phyloP scores from a whole-genome alignment of 208 protist genomes.

The Trypanosomatidae sp. region DNA sequence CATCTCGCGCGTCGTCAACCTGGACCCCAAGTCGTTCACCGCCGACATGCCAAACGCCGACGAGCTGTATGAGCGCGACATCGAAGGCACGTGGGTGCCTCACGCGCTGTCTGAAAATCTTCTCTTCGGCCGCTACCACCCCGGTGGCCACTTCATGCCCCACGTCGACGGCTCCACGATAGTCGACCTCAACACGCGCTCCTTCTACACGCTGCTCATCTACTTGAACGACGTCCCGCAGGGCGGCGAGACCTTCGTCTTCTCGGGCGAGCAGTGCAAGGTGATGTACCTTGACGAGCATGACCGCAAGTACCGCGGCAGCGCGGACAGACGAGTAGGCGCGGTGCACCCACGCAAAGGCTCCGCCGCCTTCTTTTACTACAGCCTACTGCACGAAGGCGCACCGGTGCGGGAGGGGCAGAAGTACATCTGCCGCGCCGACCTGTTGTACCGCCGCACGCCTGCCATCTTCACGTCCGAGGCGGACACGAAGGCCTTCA shows the following conservation, averaged over 20 bases:
- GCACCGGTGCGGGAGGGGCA: constrained; percentile 56
- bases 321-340: constrained; percentile 40
- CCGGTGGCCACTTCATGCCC: constrained; percentile 91
- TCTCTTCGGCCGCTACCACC: constrained; percentile 76
- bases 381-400: constrained; percentile 85
- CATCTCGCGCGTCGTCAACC: constrained; percentile 49
- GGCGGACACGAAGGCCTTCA: constrained; percentile 64
- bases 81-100: constrained; percentile 79
- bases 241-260: constrained; percentile 86
- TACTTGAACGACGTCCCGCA: constrained; percentile 84
- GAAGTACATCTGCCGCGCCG: constrained; percentile 90
- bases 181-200: constrained; percentile 85
- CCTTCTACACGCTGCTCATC: constrained; percentile 89
- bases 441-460: constrained; percentile 76
- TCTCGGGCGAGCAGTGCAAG: constrained; percentile 69
- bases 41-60: constrained; percentile 55
- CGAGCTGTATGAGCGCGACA: constrained; percentile 70
- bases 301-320: constrained; percentile 63
- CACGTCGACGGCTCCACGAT: constrained; percentile 90
- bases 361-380: constrained; percentile 84
- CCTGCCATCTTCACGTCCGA: constrained; percentile 70
- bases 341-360: constrained; percentile 64
- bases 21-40: constrained; percentile 65
- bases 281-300: constrained; percentile 54
- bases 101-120: constrained; percentile 75